Base-by-base conservation (phyloP, 2,329 filamentous ascomycete genomes). In the Fusarium mangiferae region DNA sequence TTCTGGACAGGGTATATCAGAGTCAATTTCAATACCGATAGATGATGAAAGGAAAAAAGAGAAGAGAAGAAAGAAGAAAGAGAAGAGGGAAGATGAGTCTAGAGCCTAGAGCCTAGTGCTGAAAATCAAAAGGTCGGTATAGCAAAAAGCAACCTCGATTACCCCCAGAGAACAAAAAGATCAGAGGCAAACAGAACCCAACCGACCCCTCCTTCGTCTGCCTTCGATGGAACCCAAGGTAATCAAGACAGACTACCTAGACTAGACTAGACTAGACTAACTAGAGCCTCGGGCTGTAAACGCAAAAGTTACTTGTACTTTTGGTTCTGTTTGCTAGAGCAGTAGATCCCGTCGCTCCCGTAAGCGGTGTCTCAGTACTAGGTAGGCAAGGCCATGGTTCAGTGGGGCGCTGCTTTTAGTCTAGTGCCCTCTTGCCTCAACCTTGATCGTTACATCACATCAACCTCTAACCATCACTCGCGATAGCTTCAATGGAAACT, bases 261-360 rank as follows among this genome's bases (percentile, higher is more conserved):
- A 30, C 12, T 30, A 46, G 46, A 49, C 46, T 48, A 54, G 33
- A 28, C 33, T 41, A 48, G 45, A 48, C 26, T n/a, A 48, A 30
- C 26, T 48, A 51, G 35, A 55, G 35, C 14, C 35, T 28, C 28
- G 33, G 51, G 51, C 24, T 39, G 33, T 51, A 9, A 5, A 20
- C 9, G 42, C 28, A n/a, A 52, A n/a, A 52, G 49, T 36, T 22
- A 52, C 45, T 51, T 60, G 28, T 45, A 56, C 51, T 46, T 46
- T 62, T 57, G 41, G 30, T 20, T 39, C 41, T 68, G 22, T 45
- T 55, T 35, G 52, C 36, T 51, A 24, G 13, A 51, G 62, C 49
- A 52, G 49, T 52, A 52, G 57, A 36, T 69, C 63, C 65, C 64
- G 64, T 51, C 30, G 26, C 45, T 62, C 48, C 65, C 57, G 56